A percentile compares a stretch with the other conserved stretches of the same genome.
Evolutionary conservation across 148 eudicot genomes (phyloP).

Genomic region (Vaccinium darrowii): DNA sequence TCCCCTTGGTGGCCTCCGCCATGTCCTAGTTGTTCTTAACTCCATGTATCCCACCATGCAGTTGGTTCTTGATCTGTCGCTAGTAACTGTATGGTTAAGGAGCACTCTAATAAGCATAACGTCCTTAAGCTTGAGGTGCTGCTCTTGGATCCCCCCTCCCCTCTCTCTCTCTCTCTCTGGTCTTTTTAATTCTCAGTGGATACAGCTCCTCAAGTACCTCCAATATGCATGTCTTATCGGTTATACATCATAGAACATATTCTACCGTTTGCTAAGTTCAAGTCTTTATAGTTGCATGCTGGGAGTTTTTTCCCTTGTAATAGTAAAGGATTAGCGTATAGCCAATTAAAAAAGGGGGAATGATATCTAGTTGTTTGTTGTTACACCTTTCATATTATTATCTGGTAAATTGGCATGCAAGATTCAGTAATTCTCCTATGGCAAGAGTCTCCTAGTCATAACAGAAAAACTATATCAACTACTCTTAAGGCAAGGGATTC

Average conservation of each 20-base stretch:
- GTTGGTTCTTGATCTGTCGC: not conserved
- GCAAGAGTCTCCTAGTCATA: not conserved
- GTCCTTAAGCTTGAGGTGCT: not conserved
- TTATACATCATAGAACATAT: not conserved
- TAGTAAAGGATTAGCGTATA: not conserved
- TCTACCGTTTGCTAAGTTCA: not conserved
- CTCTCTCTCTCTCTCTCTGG: not conserved
- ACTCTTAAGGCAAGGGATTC: not conserved
- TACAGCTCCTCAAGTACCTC: not conserved
- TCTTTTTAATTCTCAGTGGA: not conserved
- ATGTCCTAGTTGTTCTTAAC: not conserved
- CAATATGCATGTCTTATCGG: not conserved
- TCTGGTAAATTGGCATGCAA: not conserved
- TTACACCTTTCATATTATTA: not conserved
- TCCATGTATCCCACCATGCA: not conserved
- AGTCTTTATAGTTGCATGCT: not conserved
- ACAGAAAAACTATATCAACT: not conserved
- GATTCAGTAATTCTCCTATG: not conserved
- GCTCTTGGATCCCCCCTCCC: not conserved
- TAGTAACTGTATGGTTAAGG: not conserved
- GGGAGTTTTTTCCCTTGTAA: not conserved
- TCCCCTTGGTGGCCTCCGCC: not conserved
- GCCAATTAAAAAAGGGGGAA: not conserved
- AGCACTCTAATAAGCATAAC: not conserved
- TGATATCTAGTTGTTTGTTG: not conserved